Percentiles rank a stretch among this genome's conserved stretches.
Evolutionary conservation across 2,329 filamentous ascomycete genomes (phyloP).

Genomic region (Allantophomopsis cytisporea): DNA sequence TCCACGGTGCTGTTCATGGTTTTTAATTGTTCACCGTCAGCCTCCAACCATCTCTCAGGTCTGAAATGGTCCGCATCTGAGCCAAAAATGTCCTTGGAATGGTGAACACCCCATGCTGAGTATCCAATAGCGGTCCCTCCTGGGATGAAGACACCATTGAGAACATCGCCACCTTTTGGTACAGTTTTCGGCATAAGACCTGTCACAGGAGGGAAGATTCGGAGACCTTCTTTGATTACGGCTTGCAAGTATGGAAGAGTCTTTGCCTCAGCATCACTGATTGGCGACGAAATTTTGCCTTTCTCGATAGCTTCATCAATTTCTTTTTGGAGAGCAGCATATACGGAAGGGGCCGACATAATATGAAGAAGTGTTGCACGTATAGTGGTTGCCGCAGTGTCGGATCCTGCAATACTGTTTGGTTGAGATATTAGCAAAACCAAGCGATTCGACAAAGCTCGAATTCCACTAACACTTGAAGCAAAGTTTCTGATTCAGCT

Average conservation of each 20-base stretch:
- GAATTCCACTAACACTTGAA: slow-evolving; percentile 11
- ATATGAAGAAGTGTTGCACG: slow-evolving; percentile 10
- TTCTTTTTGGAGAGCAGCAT: slow-evolving; percentile 5
- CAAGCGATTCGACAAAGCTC: too few relatives aligned
- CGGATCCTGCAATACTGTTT: slow-evolving; percentile 33
- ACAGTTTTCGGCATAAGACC: slow-evolving; percentile 9
- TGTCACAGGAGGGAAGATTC: slow-evolving; percentile 29
- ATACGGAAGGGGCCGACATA: slow-evolving; percentile 6
- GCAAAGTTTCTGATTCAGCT: slow-evolving; percentile 4
- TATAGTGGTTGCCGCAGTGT: slow-evolving; percentile 41
- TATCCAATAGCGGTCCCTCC: slow-evolving; percentile 8
- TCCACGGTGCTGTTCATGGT: slow-evolving; percentile 26
- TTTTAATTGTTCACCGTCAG: slow-evolving; percentile 15
- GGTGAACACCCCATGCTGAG: slow-evolving; percentile 20
- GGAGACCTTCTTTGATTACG: slow-evolving; percentile 32
- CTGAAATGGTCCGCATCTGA: slow-evolving; percentile 24
- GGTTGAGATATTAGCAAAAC: too few relatives aligned
- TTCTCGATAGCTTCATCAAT: background rate
- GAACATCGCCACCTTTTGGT: slow-evolving; percentile 7
- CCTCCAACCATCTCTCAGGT: slow-evolving; percentile 34
- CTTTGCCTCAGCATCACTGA: slow-evolving; percentile 21
- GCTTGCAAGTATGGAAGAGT: slow-evolving; percentile 33
- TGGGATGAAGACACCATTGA: slow-evolving; percentile 6
- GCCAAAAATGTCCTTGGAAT: slow-evolving; percentile 21
- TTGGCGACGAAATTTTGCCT: slow-evolving; percentile 8